Evolutionary conservation across 2,329 filamentous ascomycete species (phyloP), one percentile per base, ranked within the genome.

Genomic region (Talaromyces islandicus): DNA sequence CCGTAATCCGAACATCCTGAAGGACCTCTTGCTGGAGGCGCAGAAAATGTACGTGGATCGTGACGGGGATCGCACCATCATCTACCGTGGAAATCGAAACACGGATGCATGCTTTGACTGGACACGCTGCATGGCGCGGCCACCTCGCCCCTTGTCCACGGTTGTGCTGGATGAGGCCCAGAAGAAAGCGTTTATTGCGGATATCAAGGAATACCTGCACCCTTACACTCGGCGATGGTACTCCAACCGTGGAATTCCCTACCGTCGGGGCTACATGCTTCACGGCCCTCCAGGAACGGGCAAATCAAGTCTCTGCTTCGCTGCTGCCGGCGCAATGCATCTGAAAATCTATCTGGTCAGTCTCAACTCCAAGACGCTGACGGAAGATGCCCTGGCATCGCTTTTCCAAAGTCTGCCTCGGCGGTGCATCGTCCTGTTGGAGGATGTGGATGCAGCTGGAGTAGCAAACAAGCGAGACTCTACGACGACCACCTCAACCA

Each of bases 261-360:
- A 95, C 71, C 84, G 91, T 14, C 83, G 91, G 4, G 92, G 91
- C 0, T 96, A 94, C 68, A 82, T 96, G 0, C 85, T 96, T 17
- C 81, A 92, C 64, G 91, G 91, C 0, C 90, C 90, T 0, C 90
- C 90, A 0, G 90, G 90, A 0, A 92, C 89, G 0, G 90, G 90
- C 14, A 94, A 93, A 73, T 89, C 85, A 51, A 89, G 86, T 52
- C 79, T 91, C 1, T 87, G 84, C 64, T 81, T 91, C 48, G 88
- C 88, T 0, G 79, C 90, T 55, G 87, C 88, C 0, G 88, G 88
- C 5, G 82, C 85, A 68, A 88, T 91, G 70, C 83, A 85, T 61
- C 81, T 91, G 75, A 81, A 84, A 54, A 88, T 91, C 63, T 91
- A 90, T 72, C 88, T 91, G 59, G 81, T 91, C 64, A 88, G 83